Conservation (phyloP, 73 alveolate genomes). For the Paramecium primaurelia region DNA sequence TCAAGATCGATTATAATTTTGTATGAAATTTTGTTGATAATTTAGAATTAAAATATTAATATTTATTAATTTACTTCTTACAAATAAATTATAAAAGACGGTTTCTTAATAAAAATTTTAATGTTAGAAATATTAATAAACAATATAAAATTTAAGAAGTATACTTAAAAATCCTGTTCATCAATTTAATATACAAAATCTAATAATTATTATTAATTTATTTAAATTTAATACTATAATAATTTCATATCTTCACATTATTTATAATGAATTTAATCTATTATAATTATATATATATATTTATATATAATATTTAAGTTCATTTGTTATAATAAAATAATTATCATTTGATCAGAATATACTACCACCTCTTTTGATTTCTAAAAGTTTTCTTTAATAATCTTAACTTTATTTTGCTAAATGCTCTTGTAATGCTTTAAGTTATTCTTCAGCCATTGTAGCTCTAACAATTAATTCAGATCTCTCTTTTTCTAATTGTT, state of each 20-base stretch:
- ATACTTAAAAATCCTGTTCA: too few relatives aligned
- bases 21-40: background rate
- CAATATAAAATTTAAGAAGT: too few relatives aligned
- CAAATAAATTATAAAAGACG: background rate
- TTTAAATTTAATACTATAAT: too few relatives aligned
- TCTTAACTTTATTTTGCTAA: conserved; percentile 83
- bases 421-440: conserved; percentile 90
- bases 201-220: too few relatives aligned
- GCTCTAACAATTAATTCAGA: conserved; percentile 93
- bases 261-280: too few relatives aligned
- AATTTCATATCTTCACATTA: too few relatives aligned
- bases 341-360: background rate
- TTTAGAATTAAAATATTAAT: background rate
- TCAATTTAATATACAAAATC: background rate
- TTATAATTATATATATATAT: background rate
- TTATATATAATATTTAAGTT: background rate
- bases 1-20: background rate
- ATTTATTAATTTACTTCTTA: background rate
- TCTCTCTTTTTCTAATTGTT: conserved; percentile 95
- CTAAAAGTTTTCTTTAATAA: conserved; percentile 88
- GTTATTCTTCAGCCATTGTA: conserved; percentile 98
- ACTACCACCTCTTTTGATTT: conserved; percentile 73
- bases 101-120: too few relatives aligned
- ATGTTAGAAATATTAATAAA: background rate
- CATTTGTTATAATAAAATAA: background rate